A percentile compares a stretch with the other conserved stretches of the same genome.
These are phyloP conservation scores for Euptelea pleiosperma DNA, from an alignment of 164 flowering plant genomes.

Conservation along the genomic window DNA sequence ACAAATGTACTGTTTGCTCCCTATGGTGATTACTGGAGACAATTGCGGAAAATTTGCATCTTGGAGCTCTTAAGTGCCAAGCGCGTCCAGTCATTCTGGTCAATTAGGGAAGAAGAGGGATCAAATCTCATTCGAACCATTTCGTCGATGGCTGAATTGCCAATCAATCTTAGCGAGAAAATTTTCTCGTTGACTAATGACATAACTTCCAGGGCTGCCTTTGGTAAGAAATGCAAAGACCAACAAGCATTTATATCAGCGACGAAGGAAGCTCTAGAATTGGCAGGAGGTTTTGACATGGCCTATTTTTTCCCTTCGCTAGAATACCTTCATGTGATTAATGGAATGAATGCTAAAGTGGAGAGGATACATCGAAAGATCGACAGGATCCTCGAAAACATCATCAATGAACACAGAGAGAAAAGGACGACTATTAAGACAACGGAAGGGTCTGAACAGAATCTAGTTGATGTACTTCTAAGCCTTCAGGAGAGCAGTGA, in stretches of 20 bases:
- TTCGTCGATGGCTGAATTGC: not conserved
- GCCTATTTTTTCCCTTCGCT: constrained; percentile 24
- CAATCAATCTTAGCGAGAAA: constrained; percentile 17
- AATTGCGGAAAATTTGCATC: constrained; percentile 30
- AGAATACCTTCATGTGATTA: constrained; percentile 19
- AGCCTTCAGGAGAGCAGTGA: constrained; percentile 11
- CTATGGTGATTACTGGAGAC: constrained; percentile 37
- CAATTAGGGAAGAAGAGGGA: constrained; percentile 33
- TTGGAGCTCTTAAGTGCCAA: constrained; percentile 28
- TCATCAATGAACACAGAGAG: constrained; percentile 22
- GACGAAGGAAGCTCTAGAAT: not conserved
- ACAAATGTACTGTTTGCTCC: constrained; percentile 27
- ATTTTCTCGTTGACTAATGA: constrained; percentile 13
- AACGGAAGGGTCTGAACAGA: constrained; percentile 3
- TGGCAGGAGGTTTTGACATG: constrained; percentile 13
- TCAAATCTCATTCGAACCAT: constrained; percentile 11
- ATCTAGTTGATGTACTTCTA: constrained; percentile 30
- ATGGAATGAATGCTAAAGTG: constrained; percentile 20
- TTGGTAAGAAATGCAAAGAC: constrained; percentile 23
- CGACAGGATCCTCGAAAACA: constrained; percentile 22
- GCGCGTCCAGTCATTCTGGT: constrained; percentile 26
- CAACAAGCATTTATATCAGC: constrained; percentile 14
- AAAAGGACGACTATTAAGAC: not conserved
- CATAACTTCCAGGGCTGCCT: constrained; percentile 21
- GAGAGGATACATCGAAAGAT: constrained; percentile 16